These are phyloP conservation scores for Calonectria hawksworthii DNA, from an alignment of 2,329 filamentous ascomycete species.

Conservation along the genomic window DNA sequence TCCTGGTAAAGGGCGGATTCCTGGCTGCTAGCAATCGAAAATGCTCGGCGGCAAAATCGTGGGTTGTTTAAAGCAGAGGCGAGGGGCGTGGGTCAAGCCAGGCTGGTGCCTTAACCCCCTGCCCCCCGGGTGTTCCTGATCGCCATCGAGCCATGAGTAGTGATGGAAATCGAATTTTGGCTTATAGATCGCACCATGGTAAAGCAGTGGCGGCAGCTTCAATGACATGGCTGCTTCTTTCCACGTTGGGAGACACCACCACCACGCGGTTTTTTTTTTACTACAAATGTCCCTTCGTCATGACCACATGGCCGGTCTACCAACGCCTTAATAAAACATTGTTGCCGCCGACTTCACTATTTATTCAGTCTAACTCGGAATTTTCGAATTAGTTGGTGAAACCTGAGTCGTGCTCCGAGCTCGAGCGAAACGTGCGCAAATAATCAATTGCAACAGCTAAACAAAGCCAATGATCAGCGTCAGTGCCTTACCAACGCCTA, in stretches of 20 bases:
- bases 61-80: constrained; percentile 30
- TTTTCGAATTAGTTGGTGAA: constrained; percentile 5
- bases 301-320: constrained; percentile 38
- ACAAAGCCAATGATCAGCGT: neutral
- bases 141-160: constrained; percentile 44
- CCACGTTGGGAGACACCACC: constrained; percentile 30
- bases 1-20: neutral
- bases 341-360: constrained; percentile 26
- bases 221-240: constrained; percentile 29
- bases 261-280: constrained; percentile 32
- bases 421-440: neutral
- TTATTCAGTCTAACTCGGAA: constrained; percentile 31
- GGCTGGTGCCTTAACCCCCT: constrained; percentile 32
- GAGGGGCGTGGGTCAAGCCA: constrained; percentile 33
- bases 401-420: constrained; percentile 1
- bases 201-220: constrained; percentile 36
- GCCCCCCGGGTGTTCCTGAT: constrained; percentile 44
- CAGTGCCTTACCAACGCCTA: neutral
- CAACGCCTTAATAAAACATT: constrained; percentile 30
- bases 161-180: constrained; percentile 49
- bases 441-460: neutral
- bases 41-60: constrained; percentile 36
- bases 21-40: constrained; percentile 23
- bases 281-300: constrained; percentile 29
- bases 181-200: constrained; percentile 45